Evolutionary conservation across 2,329 filamentous ascomycete species (phyloP), one percentile per base, ranked within the genome.

Genomic region (Fusarium redolens): DNA sequence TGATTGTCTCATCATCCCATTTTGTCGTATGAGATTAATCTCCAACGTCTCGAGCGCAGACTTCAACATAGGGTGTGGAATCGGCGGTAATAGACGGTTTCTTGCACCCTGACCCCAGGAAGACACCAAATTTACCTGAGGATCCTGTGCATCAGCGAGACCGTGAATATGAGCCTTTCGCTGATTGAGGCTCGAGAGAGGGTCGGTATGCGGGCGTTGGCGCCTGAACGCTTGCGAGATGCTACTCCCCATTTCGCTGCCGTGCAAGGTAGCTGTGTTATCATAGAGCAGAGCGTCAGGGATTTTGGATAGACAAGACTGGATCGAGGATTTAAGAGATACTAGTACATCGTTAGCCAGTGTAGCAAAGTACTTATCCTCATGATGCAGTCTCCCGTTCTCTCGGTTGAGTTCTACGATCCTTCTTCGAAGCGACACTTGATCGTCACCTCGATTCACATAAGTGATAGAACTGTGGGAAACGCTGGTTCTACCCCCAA

Each of bases 381-480:
- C 51, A 55, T 55, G 51, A 14, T 43, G 28, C 28, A 55, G 38
- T 38, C 37, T 31, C 38, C 38, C 51, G 28, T 55, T 55, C 38
- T 55, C 51, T 18, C 51, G 51, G 38, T 55, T 55, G 51, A 55
- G 51, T 43, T 55, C 51, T 41, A 55, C 51, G 51, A 55, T 55
- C 38, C 51, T 55, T 30, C 51, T 43, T 30, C 51, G 51, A 55
- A 55, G 51, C 38, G 51, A 55, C 17, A 55, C 51, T 4, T 55
- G 38, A 55, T 55, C 51, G 28, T 55, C 51, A 55, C 17, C 25
- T 41, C 51, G 51, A 41, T 55, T 11, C 51, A 55, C 51, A 25
- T 37, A 55, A 31, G 51, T 43, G 38, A 55, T 55, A 5, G 51
- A 55, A 55, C 37, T 40, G 38, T 43, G 51, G 51, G 51, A 55